Base-by-base conservation (phyloP, 345 rosid genomes). In the Gynandropsis gynandra region DNA sequence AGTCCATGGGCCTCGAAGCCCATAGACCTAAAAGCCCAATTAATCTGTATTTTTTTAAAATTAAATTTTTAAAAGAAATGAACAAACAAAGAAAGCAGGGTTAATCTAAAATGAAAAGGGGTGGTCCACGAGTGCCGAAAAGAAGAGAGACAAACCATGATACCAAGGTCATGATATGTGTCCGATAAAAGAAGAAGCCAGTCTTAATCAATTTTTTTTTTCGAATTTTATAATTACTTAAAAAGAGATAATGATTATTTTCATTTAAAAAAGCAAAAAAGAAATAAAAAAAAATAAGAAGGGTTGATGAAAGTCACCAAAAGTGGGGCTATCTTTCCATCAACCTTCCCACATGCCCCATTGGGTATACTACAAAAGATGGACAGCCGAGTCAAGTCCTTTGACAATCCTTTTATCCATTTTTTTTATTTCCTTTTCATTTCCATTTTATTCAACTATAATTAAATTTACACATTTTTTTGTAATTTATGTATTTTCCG, bases 121-220 rank as follows among this genome's bases (percentile, higher is more conserved):
- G 36, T 33, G 40, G 40, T 45, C 33, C 50, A 52, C 9, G 54
- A 51, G 45, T 52, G 50, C 45, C 12, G 38, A 58, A 53, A 58
- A 21, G 50, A 58, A 60, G 63, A 27, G 80, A 57, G 71, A 82
- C 89, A 79, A 72, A 54, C 52, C 80, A 81, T 72, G 77, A 72
- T 69, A 53, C 73, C 71, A 52, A 62, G 59, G 66, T 64, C 73
- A 82, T 80, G 77, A 83, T 83, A 72, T 39, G 54, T 83, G 83
- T 75, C 82, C 57, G 42, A 17, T 53, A 81, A 81, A 79, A 82
- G 49, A 63, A 58, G 65, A 64, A 54, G 73, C 70, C 68, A 56
- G 72, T 79, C 79, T 62, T 74, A 56, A 74, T 76, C 79, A 68
- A n/a, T n/a, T 46, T 21, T 61, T 50, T 14, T 40, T 66, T 72